phyloP scores from a whole-genome alignment of 495 filamentous ascomycete species.

The Wilcoxina mikolae region DNA sequence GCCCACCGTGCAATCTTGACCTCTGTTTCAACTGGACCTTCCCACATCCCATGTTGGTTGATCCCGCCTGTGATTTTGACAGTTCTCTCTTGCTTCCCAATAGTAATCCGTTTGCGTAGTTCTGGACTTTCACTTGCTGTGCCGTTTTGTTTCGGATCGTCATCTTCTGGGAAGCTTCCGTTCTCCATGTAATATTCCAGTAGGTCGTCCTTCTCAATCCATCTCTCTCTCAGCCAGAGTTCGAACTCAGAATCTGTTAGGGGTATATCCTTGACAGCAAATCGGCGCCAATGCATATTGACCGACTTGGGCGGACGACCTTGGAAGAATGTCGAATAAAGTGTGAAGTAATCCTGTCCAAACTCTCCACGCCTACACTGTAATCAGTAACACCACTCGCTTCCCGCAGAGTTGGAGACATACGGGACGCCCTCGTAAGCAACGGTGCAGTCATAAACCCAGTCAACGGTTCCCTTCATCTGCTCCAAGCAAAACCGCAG shows the following conservation, averaged over 20 bases:
- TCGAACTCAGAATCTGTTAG: conserved; percentile 51
- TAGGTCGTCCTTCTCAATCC: conserved; percentile 66
- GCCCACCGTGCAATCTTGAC: conserved; percentile 34
- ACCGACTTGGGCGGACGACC: conserved; percentile 68
- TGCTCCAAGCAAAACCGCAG: conserved; percentile 61
- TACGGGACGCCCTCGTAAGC: conserved; percentile 70
- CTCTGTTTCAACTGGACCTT: conserved; percentile 34
- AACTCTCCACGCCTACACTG: conserved; percentile 45
- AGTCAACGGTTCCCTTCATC: conserved; percentile 54
- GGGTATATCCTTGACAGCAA: conserved; percentile 50
- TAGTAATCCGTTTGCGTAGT: conserved; percentile 9
- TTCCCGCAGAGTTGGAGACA: conserved; percentile 27
- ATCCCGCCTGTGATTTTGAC: conserved; percentile 11
- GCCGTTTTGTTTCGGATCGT: conserved; percentile 24
- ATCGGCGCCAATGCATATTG: conserved; percentile 73
- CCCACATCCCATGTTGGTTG: conserved; percentile 16
- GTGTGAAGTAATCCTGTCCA: conserved; percentile 62
- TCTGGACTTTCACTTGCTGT: conserved; percentile 18
- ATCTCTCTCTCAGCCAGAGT: conserved; percentile 56
- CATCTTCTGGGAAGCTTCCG: conserved; percentile 52
- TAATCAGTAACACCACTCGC: conserved; percentile 9
- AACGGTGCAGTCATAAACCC: conserved; percentile 73
- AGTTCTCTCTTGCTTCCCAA: conserved; percentile 7
- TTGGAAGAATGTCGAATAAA: conserved; percentile 57
- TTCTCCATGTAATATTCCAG: conserved; percentile 55